Base-by-base conservation (phyloP, 345 rosid genomes). In the Euphorbia pulcherrima region DNA sequence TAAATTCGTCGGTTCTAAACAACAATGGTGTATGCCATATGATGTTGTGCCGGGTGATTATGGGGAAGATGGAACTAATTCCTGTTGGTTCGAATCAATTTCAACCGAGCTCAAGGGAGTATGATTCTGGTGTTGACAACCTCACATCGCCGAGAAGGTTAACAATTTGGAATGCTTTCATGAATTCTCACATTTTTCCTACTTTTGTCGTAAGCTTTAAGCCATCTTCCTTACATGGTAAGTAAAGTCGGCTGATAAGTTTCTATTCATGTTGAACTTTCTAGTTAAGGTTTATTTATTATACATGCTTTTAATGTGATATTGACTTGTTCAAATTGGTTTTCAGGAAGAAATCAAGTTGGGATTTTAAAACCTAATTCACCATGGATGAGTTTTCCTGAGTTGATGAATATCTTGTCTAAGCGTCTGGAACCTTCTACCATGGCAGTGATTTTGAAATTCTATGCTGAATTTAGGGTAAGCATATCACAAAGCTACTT, bases 1-100 rank as follows among this genome's bases (percentile, higher is more conserved):
- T 60, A 13, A 63, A 35, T 11, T 20, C 67, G 3, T 29, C 77
- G 13, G 57, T 24, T 58, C 62, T 37, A 2, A 83, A 83, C 68
- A 74, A 70, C 44, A 55, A 39, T 54, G 87, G 87, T 3, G 11
- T 68, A 18, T 51, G 78, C 56, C 81, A 79, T 71, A 2, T 81
- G 41, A 29, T 81, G 65, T 18, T 81, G 11, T 81, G 84, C 40
- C 73, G 75, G 2, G 77, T 76, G 23, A 60, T 83, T 65, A 12
- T 81, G 67, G 87, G 87, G 51, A 81, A 74, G 16, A 62, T 52
- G 67, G 87, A 83, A 59, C 54, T 6, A 16, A 62, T 79, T n/a
- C 72, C 41, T 24, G 37, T 68, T 2, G 75, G 52, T 65, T 78
- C 80, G 33, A 46, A 41, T 26, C 80, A 79, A 58, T 35, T n/a